A percentile compares a stretch with the other conserved stretches of the same genome.
Evolutionary conservation across 139 green algal species (phyloP).

Genomic region (Chlamydomonas eustigma): DNA sequence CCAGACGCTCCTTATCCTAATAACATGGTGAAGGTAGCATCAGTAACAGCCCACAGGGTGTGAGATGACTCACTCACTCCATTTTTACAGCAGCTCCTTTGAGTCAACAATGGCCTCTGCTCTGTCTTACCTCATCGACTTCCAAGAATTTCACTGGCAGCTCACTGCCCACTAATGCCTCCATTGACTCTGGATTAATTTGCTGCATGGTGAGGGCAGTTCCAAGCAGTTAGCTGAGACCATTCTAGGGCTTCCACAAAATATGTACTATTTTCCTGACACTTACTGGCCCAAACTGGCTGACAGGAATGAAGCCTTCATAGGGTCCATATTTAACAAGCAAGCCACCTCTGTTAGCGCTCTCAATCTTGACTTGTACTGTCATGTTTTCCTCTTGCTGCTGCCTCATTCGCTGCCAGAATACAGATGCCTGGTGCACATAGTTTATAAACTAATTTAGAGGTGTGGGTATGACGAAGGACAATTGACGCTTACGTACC

Average conservation of each 20-base stretch:
- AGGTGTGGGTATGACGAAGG: no score
- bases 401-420: constrained; percentile 72
- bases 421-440: constrained; percentile 38
- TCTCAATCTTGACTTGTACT: constrained; percentile 66
- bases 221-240: no score
- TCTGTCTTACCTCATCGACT: constrained; percentile 72
- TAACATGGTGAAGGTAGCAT: neutral
- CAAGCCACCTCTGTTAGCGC: constrained; percentile 74
- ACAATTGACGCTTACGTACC: constrained; percentile 46
- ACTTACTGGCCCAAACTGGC: constrained; percentile 51
- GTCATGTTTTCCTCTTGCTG: constrained; percentile 79
- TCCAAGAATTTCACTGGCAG: constrained; percentile 93
- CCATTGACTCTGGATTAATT: constrained; percentile 55
- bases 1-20: constrained; percentile 73
- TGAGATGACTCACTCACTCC: no score
- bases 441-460: no score
- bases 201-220: constrained; percentile 29
- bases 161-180: constrained; percentile 69
- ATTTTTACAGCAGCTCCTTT: no score
- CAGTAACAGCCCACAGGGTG: no score
- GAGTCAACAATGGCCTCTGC: neutral
- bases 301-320: constrained; percentile 78
- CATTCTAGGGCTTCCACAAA: no score
- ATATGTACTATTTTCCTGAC: no score
- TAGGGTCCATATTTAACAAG: constrained; percentile 68